phyloP scores from a whole-genome alignment of 768 basidiomycete species.

The Stropharia rugosoannulata region DNA sequence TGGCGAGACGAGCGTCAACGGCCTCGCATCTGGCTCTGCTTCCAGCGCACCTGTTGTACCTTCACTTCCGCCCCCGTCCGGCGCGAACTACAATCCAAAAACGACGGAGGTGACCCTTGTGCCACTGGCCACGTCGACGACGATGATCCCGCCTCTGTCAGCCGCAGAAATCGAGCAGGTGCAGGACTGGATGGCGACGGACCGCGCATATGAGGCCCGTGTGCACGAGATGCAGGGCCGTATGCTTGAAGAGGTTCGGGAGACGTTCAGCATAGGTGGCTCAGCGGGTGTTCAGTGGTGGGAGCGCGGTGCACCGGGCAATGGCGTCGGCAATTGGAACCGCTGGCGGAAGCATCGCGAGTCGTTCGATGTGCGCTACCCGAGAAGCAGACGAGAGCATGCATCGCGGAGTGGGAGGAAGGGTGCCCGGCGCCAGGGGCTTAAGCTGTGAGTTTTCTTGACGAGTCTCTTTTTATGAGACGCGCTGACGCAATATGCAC shows the following conservation, averaged over 20 bases:
- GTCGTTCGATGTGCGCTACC: constrained; percentile 53
- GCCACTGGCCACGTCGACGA: constrained; percentile 53
- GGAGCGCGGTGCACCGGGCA: constrained; percentile 32
- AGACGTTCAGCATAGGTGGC: constrained; percentile 34
- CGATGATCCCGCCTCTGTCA: constrained; percentile 52
- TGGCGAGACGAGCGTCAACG: not conserved
- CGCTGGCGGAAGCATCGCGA: constrained; percentile 42
- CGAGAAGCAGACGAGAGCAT: constrained; percentile 30
- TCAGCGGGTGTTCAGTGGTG: constrained; percentile 63
- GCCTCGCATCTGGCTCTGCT: not conserved
- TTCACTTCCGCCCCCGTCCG: constrained; percentile 44
- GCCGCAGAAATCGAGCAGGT: constrained; percentile 51
- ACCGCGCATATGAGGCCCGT: constrained; percentile 54
- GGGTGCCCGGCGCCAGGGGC: constrained; percentile 60
- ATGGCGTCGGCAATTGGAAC: constrained; percentile 32
- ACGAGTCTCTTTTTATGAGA: constrained; percentile 5
- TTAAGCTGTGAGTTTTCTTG: constrained; percentile 65
- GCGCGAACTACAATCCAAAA: constrained; percentile 48
- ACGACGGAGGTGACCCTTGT: constrained; percentile 63
- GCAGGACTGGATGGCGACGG: constrained; percentile 62
- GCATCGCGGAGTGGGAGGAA: constrained; percentile 50
- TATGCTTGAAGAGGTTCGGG: constrained; percentile 49
- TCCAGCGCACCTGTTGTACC: constrained; percentile 18
- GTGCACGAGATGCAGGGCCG: constrained; percentile 50
- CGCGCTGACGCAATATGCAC: constrained; percentile 6